Evolutionary conservation across 371 early-diverging fungal genomes (phyloP).

Genomic region (Mortierella sp.): DNA sequence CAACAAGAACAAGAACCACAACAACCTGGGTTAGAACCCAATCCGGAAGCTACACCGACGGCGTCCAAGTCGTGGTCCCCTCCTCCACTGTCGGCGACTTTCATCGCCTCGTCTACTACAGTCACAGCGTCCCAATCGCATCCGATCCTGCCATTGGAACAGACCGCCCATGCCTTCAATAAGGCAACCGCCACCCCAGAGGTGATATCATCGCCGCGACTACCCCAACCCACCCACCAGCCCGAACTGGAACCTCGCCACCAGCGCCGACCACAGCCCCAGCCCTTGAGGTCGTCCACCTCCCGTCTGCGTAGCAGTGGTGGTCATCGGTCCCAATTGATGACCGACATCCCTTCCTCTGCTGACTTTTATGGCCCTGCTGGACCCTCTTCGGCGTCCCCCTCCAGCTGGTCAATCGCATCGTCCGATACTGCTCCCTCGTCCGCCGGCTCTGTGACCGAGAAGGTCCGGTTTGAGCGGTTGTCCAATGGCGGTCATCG

Average conservation of each 20-base stretch:
- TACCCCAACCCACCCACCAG: slow-evolving; percentile 1
- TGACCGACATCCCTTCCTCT: slow-evolving; percentile 23
- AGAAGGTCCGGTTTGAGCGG: slow-evolving; percentile 32
- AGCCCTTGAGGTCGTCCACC: slow-evolving; percentile 9
- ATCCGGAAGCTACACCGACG: background rate
- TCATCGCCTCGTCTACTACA: background rate
- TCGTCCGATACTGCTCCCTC: slow-evolving; percentile 36
- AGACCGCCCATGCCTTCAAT: background rate
- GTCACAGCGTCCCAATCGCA: slow-evolving; percentile 4
- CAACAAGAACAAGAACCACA: slow-evolving; percentile 4
- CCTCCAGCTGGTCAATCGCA: slow-evolving; percentile 41
- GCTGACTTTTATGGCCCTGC: slow-evolving; percentile 11
- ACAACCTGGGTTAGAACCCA: background rate
- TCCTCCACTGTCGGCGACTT: background rate
- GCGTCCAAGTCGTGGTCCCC: background rate
- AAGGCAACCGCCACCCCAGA: slow-evolving; percentile 1
- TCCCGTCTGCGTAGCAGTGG: slow-evolving; percentile 1
- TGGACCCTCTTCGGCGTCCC: slow-evolving; percentile 27
- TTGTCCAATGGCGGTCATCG: slow-evolving; percentile 43
- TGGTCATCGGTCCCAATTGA: slow-evolving; percentile 15
- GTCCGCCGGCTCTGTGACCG: slow-evolving; percentile 24
- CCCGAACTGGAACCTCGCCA: background rate
- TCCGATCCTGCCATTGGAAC: slow-evolving; percentile 1
- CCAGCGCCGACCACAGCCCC: slow-evolving; percentile 9
- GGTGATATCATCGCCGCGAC: slow-evolving; percentile 7